phyloP scores from a whole-genome alignment of 768 basidiomycete genomes.

The Coprinopsis strossmayeri region DNA sequence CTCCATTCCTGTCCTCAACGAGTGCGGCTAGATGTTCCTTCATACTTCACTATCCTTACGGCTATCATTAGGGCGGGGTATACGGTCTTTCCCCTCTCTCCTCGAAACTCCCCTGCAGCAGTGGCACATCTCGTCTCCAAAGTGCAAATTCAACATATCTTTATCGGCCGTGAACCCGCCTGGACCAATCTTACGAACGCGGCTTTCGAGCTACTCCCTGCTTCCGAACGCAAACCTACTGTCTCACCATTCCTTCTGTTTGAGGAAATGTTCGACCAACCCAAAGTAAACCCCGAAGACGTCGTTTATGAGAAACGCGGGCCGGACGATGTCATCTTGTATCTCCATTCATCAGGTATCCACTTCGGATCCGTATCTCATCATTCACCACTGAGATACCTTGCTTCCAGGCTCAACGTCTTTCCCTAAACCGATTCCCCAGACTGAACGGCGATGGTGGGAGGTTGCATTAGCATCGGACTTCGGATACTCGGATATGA shows the following conservation, averaged over 20 bases:
- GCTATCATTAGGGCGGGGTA: conserved; percentile 35
- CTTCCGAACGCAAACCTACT: too few species aligned
- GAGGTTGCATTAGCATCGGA: conserved; percentile 12
- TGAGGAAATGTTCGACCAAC: not conserved
- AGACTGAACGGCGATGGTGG: conserved; percentile 11
- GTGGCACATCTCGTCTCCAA: conserved; percentile 35
- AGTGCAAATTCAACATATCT: conserved; percentile 16
- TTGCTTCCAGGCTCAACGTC: conserved; percentile 16
- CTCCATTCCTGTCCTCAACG: not conserved
- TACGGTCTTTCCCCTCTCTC: conserved; percentile 28
- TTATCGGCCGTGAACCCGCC: conserved; percentile 15
- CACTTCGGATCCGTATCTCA: not conserved
- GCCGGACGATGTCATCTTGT: conserved; percentile 2
- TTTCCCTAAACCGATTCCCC: conserved; percentile 18
- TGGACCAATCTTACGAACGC: conserved; percentile 12
- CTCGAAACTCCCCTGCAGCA: conserved; percentile 39
- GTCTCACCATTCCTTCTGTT: conserved; percentile 4
- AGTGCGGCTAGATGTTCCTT: conserved; percentile 23
- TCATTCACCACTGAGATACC: not conserved
- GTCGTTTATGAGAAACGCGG: not conserved
- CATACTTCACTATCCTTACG: conserved; percentile 24
- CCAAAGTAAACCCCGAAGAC: too few species aligned
- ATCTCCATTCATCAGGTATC: conserved; percentile 22
- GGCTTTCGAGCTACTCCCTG: conserved; percentile 14
- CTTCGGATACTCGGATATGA: conserved; percentile 21